Base-by-base conservation (phyloP, 176 grass and related monocot species). In the Carex cristatella region DNA sequence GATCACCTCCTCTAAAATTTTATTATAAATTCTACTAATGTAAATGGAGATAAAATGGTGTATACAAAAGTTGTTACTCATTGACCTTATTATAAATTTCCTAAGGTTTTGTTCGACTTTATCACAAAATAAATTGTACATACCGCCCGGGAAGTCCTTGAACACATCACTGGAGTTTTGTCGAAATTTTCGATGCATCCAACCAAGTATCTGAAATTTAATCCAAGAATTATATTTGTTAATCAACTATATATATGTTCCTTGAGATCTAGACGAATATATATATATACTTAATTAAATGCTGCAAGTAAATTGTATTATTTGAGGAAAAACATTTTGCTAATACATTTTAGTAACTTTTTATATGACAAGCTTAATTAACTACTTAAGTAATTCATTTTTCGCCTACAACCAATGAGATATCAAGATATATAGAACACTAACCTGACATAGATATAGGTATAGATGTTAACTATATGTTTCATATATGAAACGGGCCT, bases 101-200 rank as follows among this genome's bases (percentile, higher is more conserved):
- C 73, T 56, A 51, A 51, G 12, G 28, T 57, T 37, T 35, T 79
- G 74, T 58, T 79, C 7, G 58, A 79, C 2, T 35, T 79, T 56
- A 0, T 30, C 13, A 28, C 2, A 81, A 0, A 12, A 16, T 31
- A 65, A 61, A 46, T 4, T 23, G 14, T 33, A 7, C 44, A 75
- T 87, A 98, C 93, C 90, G 75, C 85, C 88, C n/a, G 56, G 37
- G n/a, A 85, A 92, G 18, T 94, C 95, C 85, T 95, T 95, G 51
- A 95, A 87, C 3, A 85, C 91, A 64, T 99, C 96, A 76, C 91
- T 84, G 85, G 84, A 89, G 42, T 87, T 94, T 77, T 92, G 90
- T 42, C 93, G 89, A 54, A 99, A 80, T 60, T 94, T 99, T 1
- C 93, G 88, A 76, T 99, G 96, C 96, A 99, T 99, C 96, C 96